Conservation (phyloP, 441 rosid genomes). For the Adansonia gregorii region DNA sequence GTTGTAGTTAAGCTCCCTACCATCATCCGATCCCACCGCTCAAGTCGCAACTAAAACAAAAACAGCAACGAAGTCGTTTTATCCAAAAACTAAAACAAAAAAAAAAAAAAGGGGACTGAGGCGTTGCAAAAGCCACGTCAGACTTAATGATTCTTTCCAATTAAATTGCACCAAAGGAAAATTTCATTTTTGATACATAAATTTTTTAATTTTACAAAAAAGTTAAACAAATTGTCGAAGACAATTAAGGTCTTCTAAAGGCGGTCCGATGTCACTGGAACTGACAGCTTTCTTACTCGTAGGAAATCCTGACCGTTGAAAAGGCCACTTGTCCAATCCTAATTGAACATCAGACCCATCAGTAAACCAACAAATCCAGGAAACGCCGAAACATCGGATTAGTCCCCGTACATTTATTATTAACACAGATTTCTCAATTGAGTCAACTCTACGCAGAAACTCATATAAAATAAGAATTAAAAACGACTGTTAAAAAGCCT, state of each 20-base stretch:
- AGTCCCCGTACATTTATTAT: too few species aligned
- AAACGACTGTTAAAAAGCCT: not conserved
- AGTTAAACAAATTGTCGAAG: too few species aligned
- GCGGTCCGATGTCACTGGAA: too few species aligned
- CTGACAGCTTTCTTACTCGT: not conserved
- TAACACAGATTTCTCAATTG: too few species aligned
- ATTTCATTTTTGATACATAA: too few species aligned
- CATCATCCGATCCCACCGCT: slow-evolving; percentile 20
- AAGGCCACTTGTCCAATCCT: not conserved
- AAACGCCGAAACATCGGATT: too few species aligned
- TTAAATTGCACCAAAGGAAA: too few species aligned
- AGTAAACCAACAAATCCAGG: too few species aligned
- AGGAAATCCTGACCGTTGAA: not conserved
- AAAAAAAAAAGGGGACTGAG: too few species aligned
- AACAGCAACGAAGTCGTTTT: not conserved
- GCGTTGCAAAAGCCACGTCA: not conserved
- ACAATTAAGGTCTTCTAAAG: too few species aligned
- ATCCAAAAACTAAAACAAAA: not conserved
- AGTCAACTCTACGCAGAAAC: too few species aligned
- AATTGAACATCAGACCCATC: not conserved
- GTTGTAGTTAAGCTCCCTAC: slow-evolving; percentile 26
- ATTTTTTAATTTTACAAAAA: too few species aligned
- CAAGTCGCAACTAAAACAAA: not conserved
- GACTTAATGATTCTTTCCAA: not conserved
- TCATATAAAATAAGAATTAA: not conserved